Base-by-base conservation (phyloP, 768 basidiomycete genomes). In the Tylopilus vinaceipallidus region DNA sequence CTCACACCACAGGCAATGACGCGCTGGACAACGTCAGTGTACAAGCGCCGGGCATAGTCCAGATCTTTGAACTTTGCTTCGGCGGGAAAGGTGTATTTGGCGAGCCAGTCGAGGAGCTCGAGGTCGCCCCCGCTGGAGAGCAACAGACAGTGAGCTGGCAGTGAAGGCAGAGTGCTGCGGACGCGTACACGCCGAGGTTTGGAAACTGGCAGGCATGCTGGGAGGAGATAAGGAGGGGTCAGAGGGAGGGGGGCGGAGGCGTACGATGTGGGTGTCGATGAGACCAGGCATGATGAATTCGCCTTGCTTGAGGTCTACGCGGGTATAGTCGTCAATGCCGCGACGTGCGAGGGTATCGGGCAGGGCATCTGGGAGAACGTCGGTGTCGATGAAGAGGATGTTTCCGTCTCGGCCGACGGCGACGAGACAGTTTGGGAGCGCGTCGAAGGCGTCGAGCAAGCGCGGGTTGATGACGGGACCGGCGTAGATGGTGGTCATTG, bases 241-340 rank as follows among this genome's bases (percentile, higher is more conserved):
- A 4, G 20, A 10, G 22, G 16, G 13, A 14, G 3, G 32, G n/a
- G 20, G 20, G 3, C 22, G 9, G 23, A 14, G 27, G 66, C 86
- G 63, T 62, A 93, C 93, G 29, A 87, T 90, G 69, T 95, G 93
- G 26, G 93, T 95, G 73, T 97, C 94, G 46, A 95, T 73, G 65
- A 95, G 82, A 4, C 94, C 94, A 6, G 94, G 94, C 61, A 91
- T 80, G 48, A 95, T 60, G 62, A 93, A 94, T 55, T 84, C 75
- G 14, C 81, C 81, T 3, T 74, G 66, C 11, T 65, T 66, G 40
- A 84, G 61, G n/a, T 49, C 48, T 9, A 78, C 61, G 5, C 82
- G 60, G 32, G 57, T 45, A 45, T 57, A 55, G 32, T 11, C 4
- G 2, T 63, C 38, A 17, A 71, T 60, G n/a, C 82, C 86, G 53